phyloP scores from a whole-genome alignment of 352 stramenopile genomes.

The Pythium coloratum region DNA sequence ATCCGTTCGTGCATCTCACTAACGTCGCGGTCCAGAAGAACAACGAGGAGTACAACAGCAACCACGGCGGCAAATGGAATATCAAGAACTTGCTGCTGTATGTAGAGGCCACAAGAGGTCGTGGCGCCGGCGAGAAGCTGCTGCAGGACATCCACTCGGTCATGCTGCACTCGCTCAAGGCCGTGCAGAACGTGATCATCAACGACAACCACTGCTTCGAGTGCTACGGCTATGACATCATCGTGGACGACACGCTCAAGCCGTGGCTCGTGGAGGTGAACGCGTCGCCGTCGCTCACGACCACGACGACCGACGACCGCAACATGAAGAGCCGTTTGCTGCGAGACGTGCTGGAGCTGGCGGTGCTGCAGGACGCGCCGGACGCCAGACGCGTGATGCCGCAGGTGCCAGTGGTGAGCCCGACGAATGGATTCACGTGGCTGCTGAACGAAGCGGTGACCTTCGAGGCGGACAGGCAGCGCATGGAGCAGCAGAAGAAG shows the following conservation, averaged over 20 bases:
- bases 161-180: slow-evolving; percentile 83
- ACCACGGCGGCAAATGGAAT: slow-evolving; percentile 91
- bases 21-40: slow-evolving; percentile 91
- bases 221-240: slow-evolving; percentile 95
- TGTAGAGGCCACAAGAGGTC: slow-evolving; percentile 68
- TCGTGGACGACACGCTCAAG: slow-evolving; percentile 91
- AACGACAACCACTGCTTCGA: slow-evolving; percentile 95
- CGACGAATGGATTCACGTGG: slow-evolving; percentile 69
- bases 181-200: slow-evolving; percentile 93
- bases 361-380: slow-evolving; percentile 45
- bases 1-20: slow-evolving; percentile 89
- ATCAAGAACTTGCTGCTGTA: slow-evolving; percentile 86
- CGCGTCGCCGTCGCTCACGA: slow-evolving; percentile 70
- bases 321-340: slow-evolving; percentile 81
- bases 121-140: slow-evolving; percentile 55
- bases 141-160: slow-evolving; percentile 70
- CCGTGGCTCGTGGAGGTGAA: slow-evolving; percentile 93
- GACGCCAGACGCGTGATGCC: slow-evolving; percentile 26
- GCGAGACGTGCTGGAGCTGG: slow-evolving; percentile 70
- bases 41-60: slow-evolving; percentile 90
- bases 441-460: slow-evolving; percentile 65
- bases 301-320: slow-evolving; percentile 66
- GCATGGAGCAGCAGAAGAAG: slow-evolving; percentile 45
- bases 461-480: slow-evolving; percentile 51
- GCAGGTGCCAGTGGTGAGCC: slow-evolving; percentile 46